Evolutionary conservation across 306 rosid genomes (phyloP).

Genomic region (Begonia loranthoides): DNA sequence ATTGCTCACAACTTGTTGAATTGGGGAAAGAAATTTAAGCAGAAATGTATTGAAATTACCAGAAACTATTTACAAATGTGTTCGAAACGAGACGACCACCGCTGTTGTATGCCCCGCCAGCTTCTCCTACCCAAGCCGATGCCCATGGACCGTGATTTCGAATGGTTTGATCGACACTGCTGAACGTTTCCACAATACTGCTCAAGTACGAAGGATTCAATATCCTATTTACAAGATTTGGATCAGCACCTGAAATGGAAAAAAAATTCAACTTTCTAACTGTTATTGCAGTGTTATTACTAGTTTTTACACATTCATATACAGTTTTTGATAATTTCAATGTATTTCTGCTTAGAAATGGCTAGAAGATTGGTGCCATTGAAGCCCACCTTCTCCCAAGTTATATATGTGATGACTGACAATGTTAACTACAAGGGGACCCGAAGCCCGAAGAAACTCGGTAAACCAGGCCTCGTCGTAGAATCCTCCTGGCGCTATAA

Average conservation of each 20-base stretch:
- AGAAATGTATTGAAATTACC: conserved; percentile 34
- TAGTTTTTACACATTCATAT: conserved; percentile 32
- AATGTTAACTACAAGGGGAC: conserved; percentile 43
- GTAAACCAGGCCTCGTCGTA: conserved; percentile 58
- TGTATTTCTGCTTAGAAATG: conserved; percentile 3
- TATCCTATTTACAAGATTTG: conserved; percentile 41
- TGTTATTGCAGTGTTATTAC: too few species aligned
- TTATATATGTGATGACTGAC: conserved; percentile 80
- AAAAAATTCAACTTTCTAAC: background rate
- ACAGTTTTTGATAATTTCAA: conserved; percentile 78
- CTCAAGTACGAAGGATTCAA: conserved; percentile 51
- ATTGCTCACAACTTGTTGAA: background rate
- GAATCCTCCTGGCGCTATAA: conserved; percentile 94
- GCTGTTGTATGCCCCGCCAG: conserved; percentile 94
- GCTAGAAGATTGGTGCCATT: conserved; percentile 7
- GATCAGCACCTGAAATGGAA: conserved; percentile 50
- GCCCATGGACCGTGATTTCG: conserved; percentile 64
- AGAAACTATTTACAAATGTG: conserved; percentile 77
- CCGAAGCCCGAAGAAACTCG: conserved; percentile 60
- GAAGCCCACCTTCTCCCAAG: conserved; percentile 74
- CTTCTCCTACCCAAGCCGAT: conserved; percentile 93
- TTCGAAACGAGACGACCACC: conserved; percentile 74
- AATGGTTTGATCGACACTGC: conserved; percentile 43
- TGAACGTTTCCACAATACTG: conserved; percentile 30
- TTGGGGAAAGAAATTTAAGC: conserved; percentile 10